Evolutionary conservation across 2,329 filamentous ascomycete species (phyloP), one percentile per base, ranked within the genome.

Genomic region (Aspergillus carbonarius): DNA sequence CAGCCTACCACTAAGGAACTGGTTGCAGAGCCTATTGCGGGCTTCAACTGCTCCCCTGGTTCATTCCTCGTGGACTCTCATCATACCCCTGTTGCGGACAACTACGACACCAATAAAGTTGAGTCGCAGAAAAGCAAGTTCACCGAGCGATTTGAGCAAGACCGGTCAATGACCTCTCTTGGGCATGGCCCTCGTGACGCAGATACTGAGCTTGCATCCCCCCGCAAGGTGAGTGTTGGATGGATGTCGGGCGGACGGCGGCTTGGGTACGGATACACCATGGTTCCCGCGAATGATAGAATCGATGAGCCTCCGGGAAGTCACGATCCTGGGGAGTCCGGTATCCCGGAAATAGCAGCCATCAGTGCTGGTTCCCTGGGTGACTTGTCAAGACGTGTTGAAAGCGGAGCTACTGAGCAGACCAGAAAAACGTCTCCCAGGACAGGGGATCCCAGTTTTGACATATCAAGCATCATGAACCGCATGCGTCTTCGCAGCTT

Each of bases 171-270:
- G 17, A 37, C 46, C 34, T 55, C 57, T n/a, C 30, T 35, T 27
- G 37, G 9, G n/a, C 23, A 32, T 30, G 57, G 44, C 6, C 35
- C 34, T 20, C 44, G 54, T 12, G 57, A 58, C 8, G 20, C 23
- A 20, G 25, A 32, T 8, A 51, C 55, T 25, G 57, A 54, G n/a
- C 18, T 40, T n/a, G 55, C 39, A 6, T 56, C 63, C 17, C 60
- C 68, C 48, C 72, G 73, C 15, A 74, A 68, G 61, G 66, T 76
- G 46, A 79, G 76, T 50, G 62, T 75, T 30, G 76, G 74, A 20
- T 79, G 76, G 76, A 71, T 78, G 69, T 74, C 76, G 9, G 74
- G 69, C 20, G 76, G 76, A 3, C 72, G 71, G 57, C 71, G 76
- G 18, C 61, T 72, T 44, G 76, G 76, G 1, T 78, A 77, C 61